Evolutionary conservation across 1,284 basidiomycete species (phyloP).

Genomic region (Puccinia triticina): DNA sequence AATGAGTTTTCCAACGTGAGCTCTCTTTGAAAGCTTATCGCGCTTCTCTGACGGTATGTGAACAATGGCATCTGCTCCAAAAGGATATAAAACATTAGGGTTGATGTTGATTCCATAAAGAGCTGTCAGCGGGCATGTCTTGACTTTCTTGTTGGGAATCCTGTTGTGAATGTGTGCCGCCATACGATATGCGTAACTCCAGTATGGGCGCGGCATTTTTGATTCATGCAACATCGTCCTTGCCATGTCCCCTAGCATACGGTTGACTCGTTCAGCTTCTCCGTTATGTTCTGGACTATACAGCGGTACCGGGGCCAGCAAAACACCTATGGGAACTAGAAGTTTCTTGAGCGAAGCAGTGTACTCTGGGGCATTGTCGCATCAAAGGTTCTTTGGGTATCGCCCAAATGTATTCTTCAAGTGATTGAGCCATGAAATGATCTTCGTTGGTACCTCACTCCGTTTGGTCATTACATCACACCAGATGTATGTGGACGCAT

Average conservation of each 20-base stretch:
- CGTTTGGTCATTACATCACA: background rate
- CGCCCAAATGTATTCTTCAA: background rate
- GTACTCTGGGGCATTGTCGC: too few species aligned
- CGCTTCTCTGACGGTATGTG: too few species aligned
- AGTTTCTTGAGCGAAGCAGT: background rate
- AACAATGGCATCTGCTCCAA: too few species aligned
- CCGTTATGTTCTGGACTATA: slow-evolving; percentile 37
- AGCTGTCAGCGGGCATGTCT: too few species aligned
- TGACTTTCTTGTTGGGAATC: background rate
- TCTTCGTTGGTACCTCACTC: background rate
- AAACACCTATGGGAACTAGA: background rate
- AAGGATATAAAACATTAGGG: too few species aligned
- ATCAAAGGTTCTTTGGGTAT: background rate
- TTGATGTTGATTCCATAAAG: too few species aligned
- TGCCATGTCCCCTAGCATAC: slow-evolving; percentile 16
- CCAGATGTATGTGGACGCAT: too few species aligned
- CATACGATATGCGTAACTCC: background rate
- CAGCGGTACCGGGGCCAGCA: background rate
- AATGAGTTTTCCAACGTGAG: too few species aligned
- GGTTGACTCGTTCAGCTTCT: slow-evolving; percentile 21
- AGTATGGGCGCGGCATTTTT: background rate
- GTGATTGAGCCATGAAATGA: background rate
- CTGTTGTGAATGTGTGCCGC: slow-evolving; percentile 18
- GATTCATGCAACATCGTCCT: slow-evolving; percentile 1
- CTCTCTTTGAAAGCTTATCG: too few species aligned